phyloP scores from a whole-genome alignment of 2,329 filamentous ascomycete species.

The Phialophora chinensis region DNA sequence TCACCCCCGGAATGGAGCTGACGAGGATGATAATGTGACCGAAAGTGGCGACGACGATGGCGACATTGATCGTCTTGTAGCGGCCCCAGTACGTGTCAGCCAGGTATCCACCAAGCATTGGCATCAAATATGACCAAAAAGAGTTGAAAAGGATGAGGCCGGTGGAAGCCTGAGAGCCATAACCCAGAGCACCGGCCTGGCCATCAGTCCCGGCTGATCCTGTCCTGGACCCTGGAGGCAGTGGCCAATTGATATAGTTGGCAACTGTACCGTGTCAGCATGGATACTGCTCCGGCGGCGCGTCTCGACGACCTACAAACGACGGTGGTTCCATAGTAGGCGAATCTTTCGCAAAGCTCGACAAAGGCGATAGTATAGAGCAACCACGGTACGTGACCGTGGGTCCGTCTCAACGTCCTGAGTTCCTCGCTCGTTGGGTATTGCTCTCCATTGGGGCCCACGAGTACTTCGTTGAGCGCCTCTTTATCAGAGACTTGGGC shows the following conservation, averaged over 20 bases:
- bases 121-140: conserved; percentile 55
- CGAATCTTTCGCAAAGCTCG: conserved; percentile 77
- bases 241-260: conserved; percentile 59
- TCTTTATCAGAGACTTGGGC: conserved; percentile 1
- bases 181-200: conserved; percentile 60
- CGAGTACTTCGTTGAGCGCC: background rate
- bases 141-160: conserved; percentile 63
- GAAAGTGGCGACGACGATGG: conserved; percentile 46
- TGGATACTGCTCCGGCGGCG: background rate
- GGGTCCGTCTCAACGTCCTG: conserved; percentile 27
- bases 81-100: conserved; percentile 62
- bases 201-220: conserved; percentile 53
- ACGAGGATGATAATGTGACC: conserved; percentile 40
- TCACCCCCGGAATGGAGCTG: conserved; percentile 39
- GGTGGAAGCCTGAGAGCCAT: conserved; percentile 62
- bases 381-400: conserved; percentile 62
- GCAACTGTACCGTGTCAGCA: conserved; percentile 46
- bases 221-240: conserved; percentile 48
- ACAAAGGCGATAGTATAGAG: conserved; percentile 68
- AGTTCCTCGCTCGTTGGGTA: conserved; percentile 34
- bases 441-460: conserved; percentile 9
- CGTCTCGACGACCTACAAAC: conserved; percentile 54
- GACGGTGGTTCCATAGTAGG: conserved; percentile 74
- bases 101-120: conserved; percentile 46
- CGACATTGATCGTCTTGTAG: conserved; percentile 46